phyloP scores from a whole-genome alignment of 495 filamentous ascomycete species.

The Glonium stellatum region DNA sequence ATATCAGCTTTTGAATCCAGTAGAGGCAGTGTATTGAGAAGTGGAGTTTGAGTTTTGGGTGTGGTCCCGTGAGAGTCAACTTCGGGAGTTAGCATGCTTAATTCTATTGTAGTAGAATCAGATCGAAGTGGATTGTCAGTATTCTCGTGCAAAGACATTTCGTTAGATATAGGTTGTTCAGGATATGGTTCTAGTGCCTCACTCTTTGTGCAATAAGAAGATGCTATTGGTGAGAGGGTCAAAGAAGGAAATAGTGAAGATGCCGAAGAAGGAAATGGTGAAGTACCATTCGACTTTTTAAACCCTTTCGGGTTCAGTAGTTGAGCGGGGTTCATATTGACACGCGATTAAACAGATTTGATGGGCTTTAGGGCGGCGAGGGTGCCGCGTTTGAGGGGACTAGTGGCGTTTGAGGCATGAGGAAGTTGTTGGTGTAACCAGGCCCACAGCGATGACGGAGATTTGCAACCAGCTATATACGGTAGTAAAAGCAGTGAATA shows the following conservation, averaged over 20 bases:
- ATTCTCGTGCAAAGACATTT: neutral
- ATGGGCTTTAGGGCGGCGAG: neutral
- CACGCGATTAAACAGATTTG: neutral
- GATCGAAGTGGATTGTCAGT: neutral
- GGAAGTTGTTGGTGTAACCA: neutral
- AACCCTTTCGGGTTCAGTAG: slow-evolving; percentile 11
- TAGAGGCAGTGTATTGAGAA: slow-evolving; percentile 27
- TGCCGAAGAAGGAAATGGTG: slow-evolving; percentile 1
- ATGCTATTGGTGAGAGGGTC: neutral
- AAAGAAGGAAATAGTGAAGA: neutral
- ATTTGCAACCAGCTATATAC: no score
- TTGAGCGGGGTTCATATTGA: slow-evolving; percentile 9
- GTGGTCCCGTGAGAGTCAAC: neutral
- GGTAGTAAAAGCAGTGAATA: no score
- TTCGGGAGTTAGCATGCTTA: neutral
- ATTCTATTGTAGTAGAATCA: neutral
- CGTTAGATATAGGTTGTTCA: neutral
- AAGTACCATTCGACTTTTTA: slow-evolving; percentile 4
- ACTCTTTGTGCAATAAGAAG: neutral
- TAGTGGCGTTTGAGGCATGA: neutral
- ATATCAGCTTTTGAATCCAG: slow-evolving; percentile 31
- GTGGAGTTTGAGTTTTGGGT: neutral
- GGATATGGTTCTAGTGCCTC: neutral
- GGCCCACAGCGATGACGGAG: neutral
- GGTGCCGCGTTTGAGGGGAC: neutral